Base-by-base conservation (phyloP, 2,329 filamentous ascomycete species). In the Colletotrichum sansevieriae region DNA sequence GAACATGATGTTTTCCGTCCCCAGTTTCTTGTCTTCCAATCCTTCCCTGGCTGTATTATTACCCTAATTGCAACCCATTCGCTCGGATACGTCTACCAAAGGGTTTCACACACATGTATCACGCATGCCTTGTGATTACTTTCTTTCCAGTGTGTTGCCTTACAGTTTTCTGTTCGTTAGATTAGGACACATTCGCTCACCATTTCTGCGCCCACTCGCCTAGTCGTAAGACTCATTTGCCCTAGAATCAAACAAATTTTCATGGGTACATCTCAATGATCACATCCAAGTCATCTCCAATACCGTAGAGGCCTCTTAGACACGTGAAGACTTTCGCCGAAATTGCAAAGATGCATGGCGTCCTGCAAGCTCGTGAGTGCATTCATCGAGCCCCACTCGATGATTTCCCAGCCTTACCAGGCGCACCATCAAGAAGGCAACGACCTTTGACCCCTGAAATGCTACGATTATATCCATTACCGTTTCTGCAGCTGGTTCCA, bases 401-500 rank as follows among this genome's bases (percentile, higher is more conserved):
- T 60, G 11, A 58, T 3, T 22, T 12, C 22, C 46, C 57, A 60
- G 57, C 44, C 57, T 60, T 60, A 39, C 41, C 39, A 51, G 44
- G 20, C 41, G 44, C 51, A 51, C 43, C 33, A 18, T 39, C 35
- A 9, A 33, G 20, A 33, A 37, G n/a, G 56, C 56, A 41, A 22
- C 20, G 35, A 25, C 11, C 33, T 8, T 12, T 10, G n/a, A 13
- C 44, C 44, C 44, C 33, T 41, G 33, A 22, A 39, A 49, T 15
- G 2, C 35, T 49, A 33, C 35, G n/a, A 41, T 20, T 29, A 55
- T n/a, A 35, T 22, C n/a, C 35, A 29, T 43, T 35, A 54, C 22
- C 25, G 43, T 13, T 49, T 35, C 44, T 55, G 55, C 47, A 49
- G n/a, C 49, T 60, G 49, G 58, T 56, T 33, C 63, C 63, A 66